phyloP scores from a whole-genome alignment of 306 rosid genomes.

The Astragalus glycyphyllos region DNA sequence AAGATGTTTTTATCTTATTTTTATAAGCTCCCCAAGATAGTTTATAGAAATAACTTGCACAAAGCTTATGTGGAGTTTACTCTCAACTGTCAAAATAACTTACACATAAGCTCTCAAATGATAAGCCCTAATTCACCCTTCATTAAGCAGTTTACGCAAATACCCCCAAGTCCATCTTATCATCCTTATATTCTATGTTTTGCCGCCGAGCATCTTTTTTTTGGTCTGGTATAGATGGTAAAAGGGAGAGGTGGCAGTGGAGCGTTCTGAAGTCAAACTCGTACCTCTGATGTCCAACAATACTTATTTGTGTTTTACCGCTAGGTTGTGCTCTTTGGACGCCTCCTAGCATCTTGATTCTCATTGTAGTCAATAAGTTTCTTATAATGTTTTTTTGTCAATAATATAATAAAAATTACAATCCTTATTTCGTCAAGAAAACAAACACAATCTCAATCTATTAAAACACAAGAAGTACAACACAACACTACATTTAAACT shows the following conservation, averaged over 20 bases:
- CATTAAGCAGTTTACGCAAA: background rate
- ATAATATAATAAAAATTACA: constrained; percentile 13
- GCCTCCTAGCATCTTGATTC: constrained; percentile 18
- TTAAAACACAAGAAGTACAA: constrained; percentile 31
- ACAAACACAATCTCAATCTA: constrained; percentile 11
- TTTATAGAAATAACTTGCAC: background rate
- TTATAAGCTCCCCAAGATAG: background rate
- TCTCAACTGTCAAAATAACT: background rate
- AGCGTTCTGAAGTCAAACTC: too few relatives aligned
- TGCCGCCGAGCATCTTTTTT: constrained; percentile 4
- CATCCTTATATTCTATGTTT: constrained; percentile 10
- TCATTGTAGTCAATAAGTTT: constrained; percentile 8
- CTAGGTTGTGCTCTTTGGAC: too few relatives aligned
- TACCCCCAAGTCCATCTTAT: background rate
- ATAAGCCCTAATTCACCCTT: background rate
- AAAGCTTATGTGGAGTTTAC: background rate
- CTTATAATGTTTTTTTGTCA: constrained; percentile 19
- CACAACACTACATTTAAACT: constrained; percentile 2
- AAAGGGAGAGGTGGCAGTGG: too few relatives aligned
- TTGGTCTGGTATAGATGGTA: too few relatives aligned
- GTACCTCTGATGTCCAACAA: too few relatives aligned
- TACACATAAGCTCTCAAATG: background rate
- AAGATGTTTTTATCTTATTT: background rate
- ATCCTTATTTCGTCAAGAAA: constrained; percentile 16
- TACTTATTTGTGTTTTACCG: too few relatives aligned